These are phyloP conservation scores for Pyricularia grisea DNA, from an alignment of 2,329 filamentous ascomycete genomes.

Conservation along the genomic window DNA sequence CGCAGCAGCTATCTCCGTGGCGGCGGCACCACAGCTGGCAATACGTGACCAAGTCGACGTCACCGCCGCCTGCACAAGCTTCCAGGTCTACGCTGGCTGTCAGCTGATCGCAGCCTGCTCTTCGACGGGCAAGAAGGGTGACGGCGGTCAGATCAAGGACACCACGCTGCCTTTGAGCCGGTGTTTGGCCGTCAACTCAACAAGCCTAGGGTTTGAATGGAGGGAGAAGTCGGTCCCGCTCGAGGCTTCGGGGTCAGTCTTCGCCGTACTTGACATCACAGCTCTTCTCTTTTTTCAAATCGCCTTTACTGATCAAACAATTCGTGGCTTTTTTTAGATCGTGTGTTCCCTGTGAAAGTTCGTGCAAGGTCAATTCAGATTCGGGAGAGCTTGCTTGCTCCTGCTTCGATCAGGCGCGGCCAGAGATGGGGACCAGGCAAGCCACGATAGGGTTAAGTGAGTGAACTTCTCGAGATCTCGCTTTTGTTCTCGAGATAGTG, in stretches of 20 bases:
- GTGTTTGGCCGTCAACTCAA: neutral
- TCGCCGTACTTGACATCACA: neutral
- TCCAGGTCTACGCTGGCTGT: slow-evolving; percentile 3
- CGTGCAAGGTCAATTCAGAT: neutral
- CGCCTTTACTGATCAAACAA: neutral
- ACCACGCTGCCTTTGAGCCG: neutral
- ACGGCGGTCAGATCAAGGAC: neutral
- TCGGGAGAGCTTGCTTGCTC: neutral
- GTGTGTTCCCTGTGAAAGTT: neutral
- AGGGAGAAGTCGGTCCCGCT: neutral
- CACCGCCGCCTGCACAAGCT: neutral
- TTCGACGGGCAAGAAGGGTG: neutral
- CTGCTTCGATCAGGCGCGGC: neutral
- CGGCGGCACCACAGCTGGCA: neutral
- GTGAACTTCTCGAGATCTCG: neutral
- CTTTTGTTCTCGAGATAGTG: neutral
- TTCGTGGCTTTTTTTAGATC: neutral
- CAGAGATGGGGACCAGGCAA: neutral
- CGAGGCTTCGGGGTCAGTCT: neutral
- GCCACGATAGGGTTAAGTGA: neutral
- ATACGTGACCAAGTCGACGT: neutral
- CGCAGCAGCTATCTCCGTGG: neutral
- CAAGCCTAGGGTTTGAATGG: neutral
- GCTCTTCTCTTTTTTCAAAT: too few species aligned
- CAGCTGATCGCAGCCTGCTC: slow-evolving; percentile 1